These are phyloP conservation scores for Aspergillus brasiliensis DNA, from an alignment of 2,329 filamentous ascomycete genomes.

Conservation along the genomic window DNA sequence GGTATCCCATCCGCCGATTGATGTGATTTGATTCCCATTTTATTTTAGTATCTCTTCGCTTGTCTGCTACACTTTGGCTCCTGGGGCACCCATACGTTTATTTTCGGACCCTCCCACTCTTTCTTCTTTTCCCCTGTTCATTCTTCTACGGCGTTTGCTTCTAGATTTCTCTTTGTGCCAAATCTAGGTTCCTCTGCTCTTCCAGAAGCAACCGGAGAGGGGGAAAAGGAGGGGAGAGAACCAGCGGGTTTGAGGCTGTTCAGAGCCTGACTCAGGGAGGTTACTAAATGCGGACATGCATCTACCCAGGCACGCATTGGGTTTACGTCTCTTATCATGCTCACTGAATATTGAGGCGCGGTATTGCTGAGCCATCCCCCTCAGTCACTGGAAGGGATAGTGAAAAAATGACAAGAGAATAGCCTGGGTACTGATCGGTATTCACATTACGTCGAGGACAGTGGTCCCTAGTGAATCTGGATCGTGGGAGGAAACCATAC, in stretches of 20 bases:
- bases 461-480: neutral
- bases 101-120: constrained; percentile 11
- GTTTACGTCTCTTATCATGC: neutral
- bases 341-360: neutral
- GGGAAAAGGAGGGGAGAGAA: neutral
- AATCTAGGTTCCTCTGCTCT: neutral
- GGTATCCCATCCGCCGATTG: neutral
- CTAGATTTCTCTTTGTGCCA: constrained; percentile 6
- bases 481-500: constrained; percentile 1
- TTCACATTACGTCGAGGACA: neutral
- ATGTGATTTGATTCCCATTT: constrained; percentile 4
- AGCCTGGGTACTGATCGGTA: neutral
- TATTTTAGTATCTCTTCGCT: constrained; percentile 5
- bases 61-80: constrained; percentile 6
- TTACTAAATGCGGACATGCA: constrained; percentile 8
- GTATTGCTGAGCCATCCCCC: neutral
- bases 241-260: neutral
- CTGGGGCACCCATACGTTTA: constrained; percentile 1
- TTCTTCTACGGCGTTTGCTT: constrained; percentile 10
- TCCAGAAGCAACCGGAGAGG: neutral
- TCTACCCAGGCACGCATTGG: constrained; percentile 2
- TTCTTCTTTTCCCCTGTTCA: constrained; percentile 7
- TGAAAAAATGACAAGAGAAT: neutral
- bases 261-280: constrained; percentile 1
- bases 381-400: neutral